Base-by-base conservation (phyloP, 257 asterid genomes). In the Fraxinus quadrangulata region DNA sequence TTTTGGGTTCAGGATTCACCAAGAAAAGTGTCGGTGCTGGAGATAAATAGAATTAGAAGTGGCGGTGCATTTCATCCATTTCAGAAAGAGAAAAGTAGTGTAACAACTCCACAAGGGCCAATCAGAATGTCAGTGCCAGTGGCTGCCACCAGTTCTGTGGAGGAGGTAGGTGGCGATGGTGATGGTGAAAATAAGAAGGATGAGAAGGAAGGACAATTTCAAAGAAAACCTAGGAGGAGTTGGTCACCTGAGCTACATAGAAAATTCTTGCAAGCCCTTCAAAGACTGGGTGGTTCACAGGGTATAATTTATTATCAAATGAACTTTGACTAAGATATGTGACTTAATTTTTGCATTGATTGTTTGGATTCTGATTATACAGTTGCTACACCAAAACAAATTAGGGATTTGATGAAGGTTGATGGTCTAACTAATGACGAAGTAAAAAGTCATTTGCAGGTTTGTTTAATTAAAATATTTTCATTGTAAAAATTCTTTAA, bases 361-460 rank as follows among this genome's bases (percentile, higher is more conserved):
- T 34, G 0, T 67, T 73, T 11, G 16, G 21, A 2, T 39, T 39
- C 45, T 77, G 67, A 70, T 77, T 75, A 3, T 78, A 79, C 82
- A 88, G 94, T 75, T 40, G 94, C 92, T 51, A 90, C 94, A 13
- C 94, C 94, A 1, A 88, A 90, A 74, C 92, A 90, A 82, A 90
- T 90, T 76, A 85, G 91, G 84, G 94, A 88, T 69, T 67, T 90
- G 75, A 90, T 90, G 92, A 84, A 88, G 85, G 91, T 90, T 56
- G 92, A 90, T 90, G 94, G 94, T 31, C 91, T 90, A 40, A 88
- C 94, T 34, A 90, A 90, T 77, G 94, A 90, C 67, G 94, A 90
- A 76, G 94, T 90, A 71, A 90, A 90, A 74, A 90, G 94, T 76
- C 94, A 90, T 83, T 84, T 90, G 34, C 91, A 90, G 94, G 94